Percentiles rank a stretch among this genome's conserved stretches.
Evolutionary conservation across 495 filamentous ascomycete species (phyloP).

Genomic region (Xylona heveae): DNA sequence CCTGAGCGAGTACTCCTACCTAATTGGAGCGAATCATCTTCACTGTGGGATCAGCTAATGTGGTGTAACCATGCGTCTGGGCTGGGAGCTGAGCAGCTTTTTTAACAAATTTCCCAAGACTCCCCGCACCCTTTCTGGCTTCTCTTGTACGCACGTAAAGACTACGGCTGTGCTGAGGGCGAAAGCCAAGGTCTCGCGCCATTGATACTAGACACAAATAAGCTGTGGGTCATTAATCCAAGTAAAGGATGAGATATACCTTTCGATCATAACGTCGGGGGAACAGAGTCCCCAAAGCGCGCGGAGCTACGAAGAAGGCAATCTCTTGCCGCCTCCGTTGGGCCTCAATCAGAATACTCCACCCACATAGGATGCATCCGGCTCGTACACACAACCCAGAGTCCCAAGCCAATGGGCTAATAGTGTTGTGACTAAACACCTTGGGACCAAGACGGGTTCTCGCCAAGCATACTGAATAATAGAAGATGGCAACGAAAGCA

Average conservation of each 20-base stretch:
- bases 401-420: slow-evolving; percentile 38
- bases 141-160: slow-evolving; percentile 47
- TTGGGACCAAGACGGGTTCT: slow-evolving; percentile 61
- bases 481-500: slow-evolving; percentile 63
- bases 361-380: slow-evolving; percentile 65
- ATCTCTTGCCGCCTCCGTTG: slow-evolving; percentile 51
- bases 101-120: slow-evolving; percentile 46
- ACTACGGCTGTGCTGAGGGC: slow-evolving; percentile 54
- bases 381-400: slow-evolving; percentile 50
- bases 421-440: slow-evolving; percentile 29
- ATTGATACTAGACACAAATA: slow-evolving; percentile 30
- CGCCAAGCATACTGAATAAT: slow-evolving; percentile 71
- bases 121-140: slow-evolving; percentile 44
- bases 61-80: not conserved
- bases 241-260: slow-evolving; percentile 15
- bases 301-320: slow-evolving; percentile 66
- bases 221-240: slow-evolving; percentile 5
- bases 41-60: not conserved
- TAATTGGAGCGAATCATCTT: too few species aligned
- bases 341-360: slow-evolving; percentile 63
- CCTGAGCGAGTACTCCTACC: too few species aligned
- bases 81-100: slow-evolving; percentile 28
- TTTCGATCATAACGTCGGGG: slow-evolving; percentile 50
- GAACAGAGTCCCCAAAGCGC: slow-evolving; percentile 56
- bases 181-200: slow-evolving; percentile 57